Conservation (phyloP, 2,329 filamentous ascomycete species). For the Talaromyces albobiverticillius region DNA sequence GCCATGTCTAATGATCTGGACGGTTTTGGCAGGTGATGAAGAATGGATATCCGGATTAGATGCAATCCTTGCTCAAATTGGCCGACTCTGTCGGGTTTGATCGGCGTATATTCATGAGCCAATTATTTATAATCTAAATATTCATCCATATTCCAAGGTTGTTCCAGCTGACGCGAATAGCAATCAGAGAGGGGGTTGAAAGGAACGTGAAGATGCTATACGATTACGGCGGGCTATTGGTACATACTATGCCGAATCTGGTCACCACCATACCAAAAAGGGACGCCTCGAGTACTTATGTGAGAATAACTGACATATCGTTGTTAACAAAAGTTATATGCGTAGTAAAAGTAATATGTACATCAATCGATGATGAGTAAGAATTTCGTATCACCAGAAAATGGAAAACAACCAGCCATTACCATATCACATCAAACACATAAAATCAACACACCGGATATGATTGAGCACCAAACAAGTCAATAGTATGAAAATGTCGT, state of each 20-base stretch:
- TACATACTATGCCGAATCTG: background rate
- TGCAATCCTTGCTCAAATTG: no score
- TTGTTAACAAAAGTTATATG: background rate
- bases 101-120: background rate
- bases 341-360: background rate
- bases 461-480: background rate
- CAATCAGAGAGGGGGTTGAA: background rate
- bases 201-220: background rate
- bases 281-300: no score
- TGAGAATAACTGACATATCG: no score
- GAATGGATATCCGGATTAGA: background rate
- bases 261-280: background rate
- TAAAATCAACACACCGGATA: background rate
- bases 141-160: background rate
- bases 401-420: no score
- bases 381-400: background rate
- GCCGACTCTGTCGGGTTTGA: background rate
- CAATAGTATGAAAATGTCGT: background rate
- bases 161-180: background rate
- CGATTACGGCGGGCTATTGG: background rate
- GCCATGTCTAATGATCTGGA: background rate
- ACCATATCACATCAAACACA: background rate
- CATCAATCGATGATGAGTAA: background rate
- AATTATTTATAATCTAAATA: background rate
- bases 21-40: no score